Evolutionary conservation across 768 basidiomycete species (phyloP), one percentile per base, ranked within the genome.

Genomic region (Mycena rosella): DNA sequence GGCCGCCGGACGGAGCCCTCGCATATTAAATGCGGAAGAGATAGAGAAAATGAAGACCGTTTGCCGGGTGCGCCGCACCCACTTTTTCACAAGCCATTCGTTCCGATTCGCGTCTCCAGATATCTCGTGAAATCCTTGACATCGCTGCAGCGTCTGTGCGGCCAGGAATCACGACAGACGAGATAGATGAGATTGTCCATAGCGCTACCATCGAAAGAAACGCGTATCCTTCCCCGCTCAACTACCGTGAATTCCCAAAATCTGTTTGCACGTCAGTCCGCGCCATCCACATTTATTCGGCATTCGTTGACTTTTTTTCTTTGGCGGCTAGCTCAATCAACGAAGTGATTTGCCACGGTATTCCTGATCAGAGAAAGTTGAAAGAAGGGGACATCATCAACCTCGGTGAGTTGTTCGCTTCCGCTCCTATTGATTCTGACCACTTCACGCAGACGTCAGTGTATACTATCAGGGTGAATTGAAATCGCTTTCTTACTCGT

Each of bases 311-410:
- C 14, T 10, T 8, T 7, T 36, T 36, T 36, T 18, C 5, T 4
- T 8, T 57, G 58, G 32, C 30, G 38, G 29, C 38, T 47, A 52
- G 57, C 34, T 96, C 95, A 45, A 81, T 99, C 24, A 99, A 99
- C 78, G 97, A 99, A 79, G 92, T 88, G 59, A 96, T 99, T 73
- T 99, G 98, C 78, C 98, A 99, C 78, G 98, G 97, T 63, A 96
- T 97, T 68, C 96, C 96, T 40, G 95, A 97, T 81, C 86, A 92
- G 75, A 82, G 93, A 68, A 91, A 89, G 74, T 79, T 96, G 71
- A 86, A 86, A 74, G 95, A 98, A 71, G 98, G 98, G 18, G 98
- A 99, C 80, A 99, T 99, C 71, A 83, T 99, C 77, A 99, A 99
- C 80, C 89, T 99, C 56, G 96, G 94, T 91, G 69, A 65, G 84